Conservation (phyloP, 2,329 filamentous ascomycete genomes). For the Chaetomium sp. region DNA sequence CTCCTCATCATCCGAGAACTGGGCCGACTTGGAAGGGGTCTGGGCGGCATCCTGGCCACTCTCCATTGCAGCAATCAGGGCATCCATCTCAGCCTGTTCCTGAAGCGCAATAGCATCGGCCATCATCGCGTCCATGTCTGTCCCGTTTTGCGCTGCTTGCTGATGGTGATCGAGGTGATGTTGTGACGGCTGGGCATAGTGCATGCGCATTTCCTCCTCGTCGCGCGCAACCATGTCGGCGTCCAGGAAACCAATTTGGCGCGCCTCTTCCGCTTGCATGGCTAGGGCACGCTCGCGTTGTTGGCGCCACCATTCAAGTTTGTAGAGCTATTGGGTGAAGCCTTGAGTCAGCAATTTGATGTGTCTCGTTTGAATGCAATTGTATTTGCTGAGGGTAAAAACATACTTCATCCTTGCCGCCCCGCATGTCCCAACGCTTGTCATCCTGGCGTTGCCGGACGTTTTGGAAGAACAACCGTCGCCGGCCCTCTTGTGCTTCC, state of each 20-base stretch:
- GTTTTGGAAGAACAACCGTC: slow-evolving; percentile 63
- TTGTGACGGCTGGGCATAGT: slow-evolving; percentile 8
- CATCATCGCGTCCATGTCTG: slow-evolving; percentile 43
- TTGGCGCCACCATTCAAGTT: slow-evolving; percentile 37
- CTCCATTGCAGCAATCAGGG: slow-evolving; percentile 38
- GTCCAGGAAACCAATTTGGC: slow-evolving; percentile 23
- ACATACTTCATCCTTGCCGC: slow-evolving; percentile 54
- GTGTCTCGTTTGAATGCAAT: background rate
- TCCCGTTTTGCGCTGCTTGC: slow-evolving; percentile 8
- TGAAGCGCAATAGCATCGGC: slow-evolving; percentile 44
- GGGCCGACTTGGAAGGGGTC: slow-evolving; percentile 23
- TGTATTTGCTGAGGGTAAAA: background rate
- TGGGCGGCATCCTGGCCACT: slow-evolving; percentile 32
- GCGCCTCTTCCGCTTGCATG: slow-evolving; percentile 25
- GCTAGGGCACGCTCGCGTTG: slow-evolving; percentile 34
- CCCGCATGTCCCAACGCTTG: slow-evolving; percentile 51
- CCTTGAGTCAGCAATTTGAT: background rate
- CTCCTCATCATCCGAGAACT: slow-evolving; percentile 44
- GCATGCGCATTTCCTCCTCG: slow-evolving; percentile 22
- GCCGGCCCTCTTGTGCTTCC: slow-evolving; percentile 55
- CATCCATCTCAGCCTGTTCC: slow-evolving; percentile 53
- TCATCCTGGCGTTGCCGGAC: slow-evolving; percentile 57
- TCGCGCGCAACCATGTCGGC: slow-evolving; percentile 30
- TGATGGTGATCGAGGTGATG: slow-evolving; percentile 10
- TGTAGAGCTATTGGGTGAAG: slow-evolving; percentile 29